These are phyloP conservation scores for Crithidia thermophila DNA, from an alignment of 208 protist species.

Conservation along the genomic window DNA sequence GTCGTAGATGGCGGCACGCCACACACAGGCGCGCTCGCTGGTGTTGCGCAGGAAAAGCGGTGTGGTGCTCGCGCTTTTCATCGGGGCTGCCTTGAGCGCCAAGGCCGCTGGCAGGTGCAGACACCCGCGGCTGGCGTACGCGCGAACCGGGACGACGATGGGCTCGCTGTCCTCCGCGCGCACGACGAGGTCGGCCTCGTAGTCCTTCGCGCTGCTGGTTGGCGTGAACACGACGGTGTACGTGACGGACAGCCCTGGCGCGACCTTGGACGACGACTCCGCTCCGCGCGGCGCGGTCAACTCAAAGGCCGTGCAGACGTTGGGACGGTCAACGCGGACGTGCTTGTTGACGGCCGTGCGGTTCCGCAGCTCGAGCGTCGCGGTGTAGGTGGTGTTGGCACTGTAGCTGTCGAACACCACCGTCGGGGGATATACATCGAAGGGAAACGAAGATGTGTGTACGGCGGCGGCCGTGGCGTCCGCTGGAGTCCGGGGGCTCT, in stretches of 20 bases:
- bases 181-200: conserved; percentile 81
- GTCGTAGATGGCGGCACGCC: conserved; percentile 56
- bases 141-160: conserved; percentile 87
- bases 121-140: conserved; percentile 74
- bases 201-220: conserved; percentile 72
- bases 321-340: conserved; percentile 80
- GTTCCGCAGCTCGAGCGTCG: conserved; percentile 84
- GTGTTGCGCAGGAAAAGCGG: conserved; percentile 93
- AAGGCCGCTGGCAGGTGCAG: conserved; percentile 86
- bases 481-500: too few species aligned
- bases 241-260: conserved; percentile 86
- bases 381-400: conserved; percentile 74
- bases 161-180: conserved; percentile 83
- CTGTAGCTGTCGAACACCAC: conserved; percentile 84
- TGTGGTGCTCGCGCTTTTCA: conserved; percentile 63
- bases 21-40: conserved; percentile 54
- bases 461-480: background rate
- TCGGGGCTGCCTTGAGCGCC: conserved; percentile 64
- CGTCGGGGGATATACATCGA: conserved; percentile 81
- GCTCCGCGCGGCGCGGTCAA: conserved; percentile 61
- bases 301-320: conserved; percentile 67
- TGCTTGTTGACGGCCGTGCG: conserved; percentile 71
- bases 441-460: conserved; percentile 37
- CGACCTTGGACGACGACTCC: conserved; percentile 76
- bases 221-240: conserved; percentile 90